phyloP scores from a whole-genome alignment of 352 stramenopile species.

The Thraustochytrium aureum region DNA sequence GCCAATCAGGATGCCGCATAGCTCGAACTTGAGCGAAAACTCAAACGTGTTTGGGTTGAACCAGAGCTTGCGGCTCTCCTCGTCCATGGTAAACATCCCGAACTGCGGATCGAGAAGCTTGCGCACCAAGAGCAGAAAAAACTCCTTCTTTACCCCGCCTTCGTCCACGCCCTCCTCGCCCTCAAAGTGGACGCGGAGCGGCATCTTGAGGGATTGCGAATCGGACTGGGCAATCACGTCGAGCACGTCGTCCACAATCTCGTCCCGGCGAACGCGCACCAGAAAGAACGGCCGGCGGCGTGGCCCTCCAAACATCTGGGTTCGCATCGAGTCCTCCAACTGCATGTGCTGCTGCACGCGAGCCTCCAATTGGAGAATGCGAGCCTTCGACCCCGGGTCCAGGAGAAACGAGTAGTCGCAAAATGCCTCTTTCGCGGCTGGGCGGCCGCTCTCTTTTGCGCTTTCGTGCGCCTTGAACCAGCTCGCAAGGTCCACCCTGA shows the following conservation, averaged over 20 bases:
- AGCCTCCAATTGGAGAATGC: conserved; percentile 40
- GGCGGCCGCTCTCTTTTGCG: background rate
- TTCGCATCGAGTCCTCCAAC: background rate
- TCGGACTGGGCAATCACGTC: conserved; percentile 18
- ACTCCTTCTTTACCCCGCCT: conserved; percentile 79
- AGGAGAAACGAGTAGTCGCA: conserved; percentile 41
- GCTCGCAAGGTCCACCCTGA: conserved; percentile 1
- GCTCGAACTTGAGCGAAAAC: conserved; percentile 49
- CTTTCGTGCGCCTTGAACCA: conserved; percentile 28
- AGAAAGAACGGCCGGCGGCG: background rate
- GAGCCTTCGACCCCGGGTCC: conserved; percentile 32
- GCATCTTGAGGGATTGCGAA: conserved; percentile 55
- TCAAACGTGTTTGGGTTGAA: conserved; percentile 57
- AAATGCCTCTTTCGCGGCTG: conserved; percentile 1
- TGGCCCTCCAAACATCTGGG: background rate
- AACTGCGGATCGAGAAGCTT: conserved; percentile 76
- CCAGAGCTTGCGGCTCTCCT: conserved; percentile 55
- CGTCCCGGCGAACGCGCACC: conserved; percentile 7
- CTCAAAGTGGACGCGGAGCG: conserved; percentile 65
- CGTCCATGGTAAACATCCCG: conserved; percentile 66
- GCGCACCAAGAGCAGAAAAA: conserved; percentile 73
- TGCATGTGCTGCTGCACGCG: conserved; percentile 26
- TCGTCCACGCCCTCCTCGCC: conserved; percentile 80
- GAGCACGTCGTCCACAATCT: conserved; percentile 37
- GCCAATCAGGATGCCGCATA: conserved; percentile 73